These are phyloP conservation scores for Chlorella sorokiniana DNA, from an alignment of 139 green algal genomes.

Conservation along the genomic window DNA sequence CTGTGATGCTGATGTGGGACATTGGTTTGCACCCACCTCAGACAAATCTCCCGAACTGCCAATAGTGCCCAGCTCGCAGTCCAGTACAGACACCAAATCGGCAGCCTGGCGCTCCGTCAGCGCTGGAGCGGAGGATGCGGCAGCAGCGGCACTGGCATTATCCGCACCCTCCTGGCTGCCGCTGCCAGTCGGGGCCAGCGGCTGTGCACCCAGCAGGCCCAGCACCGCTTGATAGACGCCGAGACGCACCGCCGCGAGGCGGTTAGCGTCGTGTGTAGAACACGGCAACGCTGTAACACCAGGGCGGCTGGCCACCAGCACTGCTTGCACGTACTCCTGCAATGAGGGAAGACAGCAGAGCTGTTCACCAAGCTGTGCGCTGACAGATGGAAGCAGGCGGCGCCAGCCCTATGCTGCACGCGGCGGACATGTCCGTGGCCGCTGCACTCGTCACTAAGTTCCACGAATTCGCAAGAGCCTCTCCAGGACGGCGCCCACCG, in stretches of 20 bases:
- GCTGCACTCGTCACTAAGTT: too few species aligned
- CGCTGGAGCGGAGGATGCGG: neutral
- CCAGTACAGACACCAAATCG: slow-evolving; percentile 7
- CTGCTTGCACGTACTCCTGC: slow-evolving; percentile 16
- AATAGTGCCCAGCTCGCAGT: neutral
- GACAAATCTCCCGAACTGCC: neutral
- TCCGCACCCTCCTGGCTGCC: neutral
- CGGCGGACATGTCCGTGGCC: too few species aligned
- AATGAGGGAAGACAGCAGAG: neutral
- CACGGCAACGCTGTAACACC: neutral
- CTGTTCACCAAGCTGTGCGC: neutral
- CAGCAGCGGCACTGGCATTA: neutral
- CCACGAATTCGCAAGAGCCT: too few species aligned
- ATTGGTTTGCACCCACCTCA: slow-evolving; percentile 22
- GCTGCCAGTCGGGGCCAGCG: neutral
- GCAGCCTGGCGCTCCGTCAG: slow-evolving; percentile 9
- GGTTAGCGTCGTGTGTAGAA: neutral
- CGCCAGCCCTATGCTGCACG: too few species aligned
- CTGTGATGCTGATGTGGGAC: too few species aligned
- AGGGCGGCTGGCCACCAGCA: neutral
- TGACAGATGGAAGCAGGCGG: neutral
- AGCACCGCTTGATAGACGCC: neutral
- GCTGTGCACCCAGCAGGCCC: neutral
- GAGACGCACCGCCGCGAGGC: neutral
- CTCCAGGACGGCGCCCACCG: too few species aligned